These are phyloP conservation scores for Cytospora schulzeri DNA, from an alignment of 2,329 filamentous ascomycete species.

Conservation along the genomic window DNA sequence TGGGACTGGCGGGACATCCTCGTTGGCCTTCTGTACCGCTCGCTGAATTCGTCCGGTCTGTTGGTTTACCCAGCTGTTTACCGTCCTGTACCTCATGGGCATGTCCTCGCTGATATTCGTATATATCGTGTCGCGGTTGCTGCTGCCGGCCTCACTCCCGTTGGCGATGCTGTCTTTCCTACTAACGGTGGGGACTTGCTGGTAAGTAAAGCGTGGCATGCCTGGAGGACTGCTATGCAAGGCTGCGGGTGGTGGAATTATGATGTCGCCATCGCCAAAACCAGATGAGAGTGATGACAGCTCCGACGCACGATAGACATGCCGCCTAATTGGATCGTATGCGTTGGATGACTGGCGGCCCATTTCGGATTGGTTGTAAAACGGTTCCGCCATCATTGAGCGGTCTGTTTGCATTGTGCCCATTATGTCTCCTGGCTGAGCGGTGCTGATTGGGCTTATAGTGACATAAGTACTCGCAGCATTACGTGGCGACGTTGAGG, in stretches of 20 bases:
- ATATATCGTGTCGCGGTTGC: conserved; percentile 53
- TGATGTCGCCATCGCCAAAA: conserved; percentile 64
- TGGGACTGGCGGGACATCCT: conserved; percentile 45
- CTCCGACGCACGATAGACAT: conserved; percentile 48
- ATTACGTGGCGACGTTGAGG: conserved; percentile 30
- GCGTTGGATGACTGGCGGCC: conserved; percentile 41
- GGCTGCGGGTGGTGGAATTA: conserved; percentile 43
- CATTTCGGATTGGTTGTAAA: conserved; percentile 44
- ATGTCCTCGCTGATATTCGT: conserved; percentile 56
- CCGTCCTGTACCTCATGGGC: conserved; percentile 57
- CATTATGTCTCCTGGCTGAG: conserved; percentile 31
- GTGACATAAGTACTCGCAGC: conserved; percentile 31
- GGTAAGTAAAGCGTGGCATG: conserved; percentile 7
- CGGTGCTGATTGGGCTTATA: conserved; percentile 33
- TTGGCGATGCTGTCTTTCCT: conserved; percentile 33
- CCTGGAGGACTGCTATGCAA: conserved; percentile 22
- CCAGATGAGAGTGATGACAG: conserved; percentile 65
- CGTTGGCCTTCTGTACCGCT: conserved; percentile 43
- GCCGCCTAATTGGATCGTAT: conserved; percentile 39
- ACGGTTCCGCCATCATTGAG: conserved; percentile 41
- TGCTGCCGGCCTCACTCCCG: conserved; percentile 39
- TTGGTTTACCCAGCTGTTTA: conserved; percentile 67
- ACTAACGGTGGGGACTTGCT: conserved; percentile 20
- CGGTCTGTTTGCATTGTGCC: conserved; percentile 31
- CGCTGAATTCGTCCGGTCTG: conserved; percentile 58